Evolutionary conservation across 2,329 filamentous ascomycete species (phyloP), one percentile per base, ranked within the genome.

Genomic region (Fusarium circinatum): DNA sequence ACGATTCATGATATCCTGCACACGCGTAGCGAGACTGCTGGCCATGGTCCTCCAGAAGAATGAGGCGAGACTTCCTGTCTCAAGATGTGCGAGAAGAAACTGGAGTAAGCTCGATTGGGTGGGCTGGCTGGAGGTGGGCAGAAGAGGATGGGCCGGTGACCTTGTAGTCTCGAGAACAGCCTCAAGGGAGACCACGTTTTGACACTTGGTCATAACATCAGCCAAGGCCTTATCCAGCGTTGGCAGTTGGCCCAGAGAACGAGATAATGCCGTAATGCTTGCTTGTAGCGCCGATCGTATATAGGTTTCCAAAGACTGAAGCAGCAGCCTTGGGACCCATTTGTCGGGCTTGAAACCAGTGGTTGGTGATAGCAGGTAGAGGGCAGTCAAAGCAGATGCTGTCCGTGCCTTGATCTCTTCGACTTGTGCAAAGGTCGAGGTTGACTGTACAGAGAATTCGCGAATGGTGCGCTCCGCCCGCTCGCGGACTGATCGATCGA

Each of bases 31-130:
- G 67, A 98, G 86, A 63, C 90, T 92, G 2, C 93, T 90, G 0
- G 96, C 96, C 78, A 98, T 89, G 14, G 93, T 93, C 60, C 96
- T 89, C 95, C 96, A 99, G 84, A 98, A 99, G 81, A 96, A 97
- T 1, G 93, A 96, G 3, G 94, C 91, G 22, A 99, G 85, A 5
- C 94, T 96, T 0, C 93, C 90, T 0, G 95, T 98, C 82, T 98
- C 96, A 13, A 99, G 89, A n/a, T 92, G 87, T 17, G 89, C 85
- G 14, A 97, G 88, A 0, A 98, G 85, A 0, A 92, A 92, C 65
- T 92, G 89, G 0, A 98, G 86, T 47, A 98, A 88, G 65, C 85
- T 89, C 7, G 79, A 70, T 26, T 82, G 79, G 9, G 79, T 77
- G 52, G 84, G 81, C 49, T 85, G 80, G 30, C 70, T 67, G 8